A percentile compares a stretch with the other conserved stretches of the same genome.
phyloP scores from a whole-genome alignment of 2,329 filamentous ascomycete genomes.

The Aspergillus sp. region DNA sequence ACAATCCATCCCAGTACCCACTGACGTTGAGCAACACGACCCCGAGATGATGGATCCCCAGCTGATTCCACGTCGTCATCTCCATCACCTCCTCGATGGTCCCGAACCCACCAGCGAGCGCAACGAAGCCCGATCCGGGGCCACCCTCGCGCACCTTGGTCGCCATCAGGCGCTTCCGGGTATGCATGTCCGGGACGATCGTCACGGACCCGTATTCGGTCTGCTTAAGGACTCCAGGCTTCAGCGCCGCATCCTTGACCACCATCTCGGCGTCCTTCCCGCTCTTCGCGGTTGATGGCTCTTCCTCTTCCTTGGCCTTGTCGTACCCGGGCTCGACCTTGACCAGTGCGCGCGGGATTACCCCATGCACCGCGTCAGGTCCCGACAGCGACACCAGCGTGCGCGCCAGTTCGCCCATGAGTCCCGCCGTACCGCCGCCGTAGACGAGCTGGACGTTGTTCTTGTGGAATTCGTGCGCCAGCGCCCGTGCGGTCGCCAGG shows the following conservation, averaged over 20 bases:
- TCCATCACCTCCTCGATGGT: slow-evolving; percentile 97
- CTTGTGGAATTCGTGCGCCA: slow-evolving; percentile 71
- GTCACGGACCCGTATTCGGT: slow-evolving; percentile 75
- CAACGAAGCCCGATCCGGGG: slow-evolving; percentile 82
- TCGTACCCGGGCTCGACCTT: slow-evolving; percentile 59
- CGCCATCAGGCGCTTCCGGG: slow-evolving; percentile 91
- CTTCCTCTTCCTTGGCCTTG: slow-evolving; percentile 16
- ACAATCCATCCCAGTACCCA: slow-evolving; percentile 86
- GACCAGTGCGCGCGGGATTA: slow-evolving; percentile 85
- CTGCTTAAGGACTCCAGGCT: slow-evolving; percentile 31
- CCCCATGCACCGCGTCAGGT: slow-evolving; percentile 79
- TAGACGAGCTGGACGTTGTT: slow-evolving; percentile 84
- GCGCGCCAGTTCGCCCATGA: slow-evolving; percentile 92
- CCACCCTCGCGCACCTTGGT: slow-evolving; percentile 78
- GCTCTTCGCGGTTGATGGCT: slow-evolving; percentile 40
- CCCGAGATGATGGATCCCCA: slow-evolving; percentile 81
- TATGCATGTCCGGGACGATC: slow-evolving; percentile 93
- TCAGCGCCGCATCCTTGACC: slow-evolving; percentile 51
- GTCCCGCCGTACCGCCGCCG: slow-evolving; percentile 86
- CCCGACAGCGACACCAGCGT: slow-evolving; percentile 81
- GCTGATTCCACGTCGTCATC: slow-evolving; percentile 89
- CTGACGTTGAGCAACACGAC: slow-evolving; percentile 83
- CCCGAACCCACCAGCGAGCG: slow-evolving; percentile 84
- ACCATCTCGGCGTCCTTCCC: slow-evolving; percentile 51
- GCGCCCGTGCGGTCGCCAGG: slow-evolving; percentile 70